Percentiles rank a stretch among this genome's conserved stretches.
Conservation (phyloP, 2,329 filamentous ascomycete species). For the Chrysoporthe deuterocubensis region DNA sequence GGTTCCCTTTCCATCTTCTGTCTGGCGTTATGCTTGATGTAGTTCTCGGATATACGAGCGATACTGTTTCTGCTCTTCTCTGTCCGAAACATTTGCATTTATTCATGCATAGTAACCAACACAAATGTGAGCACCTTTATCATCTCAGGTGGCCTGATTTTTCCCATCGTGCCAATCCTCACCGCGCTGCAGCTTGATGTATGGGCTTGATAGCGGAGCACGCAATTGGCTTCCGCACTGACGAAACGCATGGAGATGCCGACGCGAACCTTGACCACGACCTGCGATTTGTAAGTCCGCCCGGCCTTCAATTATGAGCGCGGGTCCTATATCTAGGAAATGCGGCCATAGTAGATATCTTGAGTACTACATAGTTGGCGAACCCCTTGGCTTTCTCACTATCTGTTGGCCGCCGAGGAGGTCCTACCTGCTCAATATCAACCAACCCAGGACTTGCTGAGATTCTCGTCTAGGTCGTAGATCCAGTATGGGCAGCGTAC, state of each 20-base stretch:
- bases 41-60: conserved; percentile 7
- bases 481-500: neutral
- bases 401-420: neutral
- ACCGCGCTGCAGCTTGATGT: conserved; percentile 25
- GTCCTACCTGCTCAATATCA: neutral
- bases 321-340: neutral
- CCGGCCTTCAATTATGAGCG: neutral
- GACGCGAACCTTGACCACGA: neutral
- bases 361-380: neutral
- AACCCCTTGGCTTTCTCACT: neutral
- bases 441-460: too few relatives aligned
- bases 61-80: neutral
- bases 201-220: conserved; percentile 27
- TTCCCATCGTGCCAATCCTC: conserved; percentile 14
- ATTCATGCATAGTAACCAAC: neutral
- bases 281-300: conserved; percentile 6
- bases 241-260: conserved; percentile 24
- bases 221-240: conserved; percentile 25
- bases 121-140: neutral
- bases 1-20: neutral
- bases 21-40: neutral
- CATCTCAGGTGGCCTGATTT: neutral
- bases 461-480: neutral
- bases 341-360: neutral
- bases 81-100: neutral